phyloP scores from a whole-genome alignment of 257 asterid genomes.

The Nicotiana tomentosiformis region DNA sequence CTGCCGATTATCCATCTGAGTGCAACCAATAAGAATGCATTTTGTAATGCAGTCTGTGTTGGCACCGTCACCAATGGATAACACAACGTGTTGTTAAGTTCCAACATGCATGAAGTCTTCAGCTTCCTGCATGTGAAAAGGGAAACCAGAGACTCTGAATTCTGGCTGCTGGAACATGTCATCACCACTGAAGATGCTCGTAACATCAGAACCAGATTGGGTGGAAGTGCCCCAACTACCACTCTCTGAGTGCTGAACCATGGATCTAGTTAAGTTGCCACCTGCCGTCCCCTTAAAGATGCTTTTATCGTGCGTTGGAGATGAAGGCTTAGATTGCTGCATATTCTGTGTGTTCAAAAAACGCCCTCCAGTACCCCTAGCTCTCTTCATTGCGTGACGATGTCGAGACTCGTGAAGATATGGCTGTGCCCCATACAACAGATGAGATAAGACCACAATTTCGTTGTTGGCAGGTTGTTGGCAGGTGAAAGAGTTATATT shows the following conservation, averaged over 20 bases:
- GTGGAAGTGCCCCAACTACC: slow-evolving; percentile 49
- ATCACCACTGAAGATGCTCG: slow-evolving; percentile 49
- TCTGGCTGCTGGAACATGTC: slow-evolving; percentile 37
- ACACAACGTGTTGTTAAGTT: slow-evolving; percentile 26
- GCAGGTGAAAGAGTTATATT: not conserved
- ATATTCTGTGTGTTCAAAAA: too few relatives aligned
- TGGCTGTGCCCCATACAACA: slow-evolving; percentile 16
- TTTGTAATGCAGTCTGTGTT: slow-evolving; percentile 18
- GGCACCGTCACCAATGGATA: slow-evolving; percentile 32
- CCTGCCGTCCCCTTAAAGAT: slow-evolving; percentile 2
- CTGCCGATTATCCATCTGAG: slow-evolving; percentile 49
- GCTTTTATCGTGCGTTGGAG: slow-evolving; percentile 9
- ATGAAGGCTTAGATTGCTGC: slow-evolving; percentile 28
- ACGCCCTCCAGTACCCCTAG: too few relatives aligned
- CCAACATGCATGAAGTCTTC: slow-evolving; percentile 19
- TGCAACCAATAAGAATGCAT: slow-evolving; percentile 20
- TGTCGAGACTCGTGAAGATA: too few relatives aligned
- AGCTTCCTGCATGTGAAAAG: slow-evolving; percentile 15
- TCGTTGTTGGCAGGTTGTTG: not conserved
- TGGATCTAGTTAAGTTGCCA: slow-evolving; percentile 9
- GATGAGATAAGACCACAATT: not conserved
- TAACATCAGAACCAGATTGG: slow-evolving; percentile 42
- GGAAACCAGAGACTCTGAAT: slow-evolving; percentile 17
- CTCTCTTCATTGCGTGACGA: too few relatives aligned
- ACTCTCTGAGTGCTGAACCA: slow-evolving; percentile 29